Evolutionary conservation across 139 green algal species (phyloP), one percentile per base, ranked within the genome.

Genomic region (Zygnema cylindricum): DNA sequence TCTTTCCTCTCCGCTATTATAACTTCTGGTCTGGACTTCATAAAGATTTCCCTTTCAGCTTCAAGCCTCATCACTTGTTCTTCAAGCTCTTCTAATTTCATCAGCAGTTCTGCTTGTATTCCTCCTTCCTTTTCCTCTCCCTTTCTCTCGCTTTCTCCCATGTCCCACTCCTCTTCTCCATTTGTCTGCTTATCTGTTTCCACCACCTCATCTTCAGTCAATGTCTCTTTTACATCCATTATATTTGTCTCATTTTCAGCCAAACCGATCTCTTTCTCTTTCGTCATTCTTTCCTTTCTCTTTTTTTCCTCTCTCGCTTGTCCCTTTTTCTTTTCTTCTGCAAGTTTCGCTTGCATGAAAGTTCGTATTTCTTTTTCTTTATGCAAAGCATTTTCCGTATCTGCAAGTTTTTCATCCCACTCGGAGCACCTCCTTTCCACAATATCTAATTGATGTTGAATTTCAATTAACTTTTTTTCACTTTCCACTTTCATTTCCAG

Each of bases 391-490:
- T 3, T 16, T 43, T 79, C 71, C 71, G 36, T 16, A 41, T n/a
- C 71, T 43, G 36, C 71, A 25, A 54, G 71, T 43, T 79, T 43
- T 16, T 79, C 71, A 63, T 63, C 49, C 49, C 49, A 63, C 49
- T 63, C 7, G 7, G 16, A 63, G 49, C 49, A 63, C 16, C 49
- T 63, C 49, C 16, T 63, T 63, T 63, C 49, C 7, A 16, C 7
- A 25, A 63, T 63, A 7, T 79, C 71, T 43, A 79, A 43, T 16
- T 79, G 71, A 7, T 43, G 71, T 16, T 79, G 71, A 41, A 79
- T 7, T 63, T 63, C 49, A 63, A 63, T 63, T 63, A 25, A 7
- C 16, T 63, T 63, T 16, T 63, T 63, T 16, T 25, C 49, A 63
- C 7, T 16, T 25, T 7, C 49, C 16, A 25, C 71, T 43, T 16